Evolutionary conservation across 768 basidiomycete genomes (phyloP).

Genomic region (Psilocybe subaeruginosa): DNA sequence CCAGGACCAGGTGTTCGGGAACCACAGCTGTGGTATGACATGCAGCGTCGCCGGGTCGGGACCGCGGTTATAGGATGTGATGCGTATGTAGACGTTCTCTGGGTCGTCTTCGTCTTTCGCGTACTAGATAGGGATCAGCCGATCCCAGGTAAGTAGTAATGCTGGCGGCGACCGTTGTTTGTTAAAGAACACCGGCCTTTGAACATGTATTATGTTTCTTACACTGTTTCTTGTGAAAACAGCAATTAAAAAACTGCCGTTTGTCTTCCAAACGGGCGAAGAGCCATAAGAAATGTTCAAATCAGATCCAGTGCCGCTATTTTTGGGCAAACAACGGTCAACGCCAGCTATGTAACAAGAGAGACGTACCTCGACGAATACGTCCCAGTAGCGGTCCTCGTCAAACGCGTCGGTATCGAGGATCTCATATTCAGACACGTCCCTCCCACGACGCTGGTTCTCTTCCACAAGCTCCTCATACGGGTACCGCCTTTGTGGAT

Average conservation of each 20-base stretch:
- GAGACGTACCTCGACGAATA: conserved; percentile 87
- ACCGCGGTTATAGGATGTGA: conserved; percentile 96
- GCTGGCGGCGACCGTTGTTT: too few relatives aligned
- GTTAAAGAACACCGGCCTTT: too few relatives aligned
- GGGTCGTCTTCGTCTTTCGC: conserved; percentile 95
- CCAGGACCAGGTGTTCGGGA: conserved; percentile 99
- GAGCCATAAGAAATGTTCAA: too few relatives aligned
- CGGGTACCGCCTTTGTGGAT: conserved; percentile 89
- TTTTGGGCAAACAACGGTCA: too few relatives aligned
- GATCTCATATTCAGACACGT: conserved; percentile 92
- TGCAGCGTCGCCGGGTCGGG: conserved; percentile 94
- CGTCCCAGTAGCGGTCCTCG: conserved; percentile 96
- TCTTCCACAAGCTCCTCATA: conserved; percentile 93
- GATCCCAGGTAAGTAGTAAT: too few relatives aligned
- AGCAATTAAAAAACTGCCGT: too few relatives aligned
- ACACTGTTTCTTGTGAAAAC: too few relatives aligned
- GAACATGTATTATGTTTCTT: too few relatives aligned
- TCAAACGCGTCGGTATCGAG: conserved; percentile 92
- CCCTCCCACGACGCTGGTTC: conserved; percentile 78
- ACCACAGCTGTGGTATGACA: conserved; percentile 95
- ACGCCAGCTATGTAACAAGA: not conserved
- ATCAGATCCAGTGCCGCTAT: too few relatives aligned
- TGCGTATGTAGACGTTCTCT: conserved; percentile 87
- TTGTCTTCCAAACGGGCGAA: too few relatives aligned
- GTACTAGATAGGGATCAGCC: conserved; percentile 50